These are phyloP conservation scores for Coffea canephora DNA, from an alignment of 257 asterid species.

Conservation along the genomic window DNA sequence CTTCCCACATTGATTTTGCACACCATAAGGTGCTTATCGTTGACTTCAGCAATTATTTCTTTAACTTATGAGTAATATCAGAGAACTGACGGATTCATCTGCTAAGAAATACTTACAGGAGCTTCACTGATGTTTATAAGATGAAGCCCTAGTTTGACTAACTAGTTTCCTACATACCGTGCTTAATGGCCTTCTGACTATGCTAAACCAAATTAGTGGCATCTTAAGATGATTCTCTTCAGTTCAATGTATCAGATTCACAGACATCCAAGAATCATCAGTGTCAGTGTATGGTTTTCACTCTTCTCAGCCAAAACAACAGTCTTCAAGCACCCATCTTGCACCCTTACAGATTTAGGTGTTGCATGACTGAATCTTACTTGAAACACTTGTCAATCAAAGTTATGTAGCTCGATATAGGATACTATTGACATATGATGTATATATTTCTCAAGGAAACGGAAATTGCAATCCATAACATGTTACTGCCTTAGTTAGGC, in stretches of 20 bases:
- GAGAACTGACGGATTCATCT: too few species aligned
- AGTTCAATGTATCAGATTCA: background rate
- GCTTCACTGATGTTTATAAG: background rate
- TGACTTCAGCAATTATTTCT: background rate
- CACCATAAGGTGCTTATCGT: constrained; percentile 75
- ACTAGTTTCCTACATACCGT: background rate
- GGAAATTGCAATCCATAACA: background rate
- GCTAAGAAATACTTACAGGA: background rate
- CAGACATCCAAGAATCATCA: background rate
- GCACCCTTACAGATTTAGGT: background rate
- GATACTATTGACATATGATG: background rate
- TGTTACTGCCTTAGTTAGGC: background rate
- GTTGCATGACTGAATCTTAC: background rate
- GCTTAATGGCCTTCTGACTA: background rate
- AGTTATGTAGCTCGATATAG: background rate
- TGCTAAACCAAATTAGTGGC: background rate
- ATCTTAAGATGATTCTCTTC: background rate
- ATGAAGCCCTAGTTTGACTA: background rate
- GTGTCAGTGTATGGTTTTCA: background rate
- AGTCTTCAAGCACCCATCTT: background rate
- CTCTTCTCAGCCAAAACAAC: background rate
- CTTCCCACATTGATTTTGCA: constrained; percentile 98
- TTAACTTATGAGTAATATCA: background rate
- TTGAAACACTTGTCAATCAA: background rate
- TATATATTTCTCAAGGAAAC: background rate